Evolutionary conservation across 805 yeast genomes (phyloP).

Genomic region (Candida hungchunana): DNA sequence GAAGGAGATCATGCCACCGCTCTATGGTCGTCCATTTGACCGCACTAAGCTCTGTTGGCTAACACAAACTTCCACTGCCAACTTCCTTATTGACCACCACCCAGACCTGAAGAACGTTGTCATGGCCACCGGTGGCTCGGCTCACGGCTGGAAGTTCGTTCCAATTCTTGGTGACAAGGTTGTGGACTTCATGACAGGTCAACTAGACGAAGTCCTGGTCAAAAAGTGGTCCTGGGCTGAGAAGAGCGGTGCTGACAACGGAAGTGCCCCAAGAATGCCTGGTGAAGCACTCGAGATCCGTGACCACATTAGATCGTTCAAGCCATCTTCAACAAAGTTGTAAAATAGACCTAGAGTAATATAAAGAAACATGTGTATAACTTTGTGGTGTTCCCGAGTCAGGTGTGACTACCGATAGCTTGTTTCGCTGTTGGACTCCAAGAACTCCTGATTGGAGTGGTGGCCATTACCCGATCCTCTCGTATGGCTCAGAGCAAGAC

Average conservation of each 20-base stretch:
- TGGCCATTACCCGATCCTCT: no score
- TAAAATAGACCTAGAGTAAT: no score
- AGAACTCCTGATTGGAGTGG: no score
- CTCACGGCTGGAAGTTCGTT: constrained; percentile 31
- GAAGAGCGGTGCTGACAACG: constrained; percentile 8
- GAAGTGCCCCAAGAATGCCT: constrained; percentile 12
- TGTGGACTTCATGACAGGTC: constrained; percentile 13
- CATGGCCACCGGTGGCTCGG: constrained; percentile 32
- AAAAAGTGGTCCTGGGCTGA: constrained; percentile 15
- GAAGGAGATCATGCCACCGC: constrained; percentile 22
- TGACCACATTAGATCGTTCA: constrained; percentile 1
- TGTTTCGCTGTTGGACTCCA: no score
- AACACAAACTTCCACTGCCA: constrained; percentile 29
- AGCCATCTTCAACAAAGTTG: no score
- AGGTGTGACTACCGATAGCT: no score
- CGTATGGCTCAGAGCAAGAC: no score
- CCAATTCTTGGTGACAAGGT: constrained; percentile 28
- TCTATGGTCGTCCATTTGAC: constrained; percentile 12
- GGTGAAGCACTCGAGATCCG: constrained; percentile 9
- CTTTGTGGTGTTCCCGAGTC: no score
- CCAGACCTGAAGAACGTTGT: constrained; percentile 27
- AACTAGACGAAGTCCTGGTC: constrained; percentile 5
- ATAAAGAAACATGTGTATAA: no score
- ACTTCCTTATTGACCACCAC: constrained; percentile 28
- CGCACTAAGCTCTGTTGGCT: constrained; percentile 38